Evolutionary conservation across 164 flowering plant species (phyloP).

Genomic region (Cinnamomum chago): DNA sequence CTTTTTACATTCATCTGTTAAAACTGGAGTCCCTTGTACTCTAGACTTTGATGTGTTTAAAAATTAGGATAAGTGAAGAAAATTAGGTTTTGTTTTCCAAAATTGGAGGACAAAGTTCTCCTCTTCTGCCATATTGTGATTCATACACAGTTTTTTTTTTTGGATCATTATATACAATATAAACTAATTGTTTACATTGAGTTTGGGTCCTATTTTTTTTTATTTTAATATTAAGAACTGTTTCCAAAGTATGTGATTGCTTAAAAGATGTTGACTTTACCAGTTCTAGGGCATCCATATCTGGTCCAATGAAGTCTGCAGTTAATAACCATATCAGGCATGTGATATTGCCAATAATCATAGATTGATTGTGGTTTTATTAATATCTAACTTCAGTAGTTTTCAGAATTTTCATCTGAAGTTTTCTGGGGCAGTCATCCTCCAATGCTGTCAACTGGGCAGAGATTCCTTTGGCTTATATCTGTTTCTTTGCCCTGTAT

Average conservation of each 20-base stretch:
- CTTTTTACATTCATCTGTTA: background rate
- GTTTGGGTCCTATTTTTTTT: background rate
- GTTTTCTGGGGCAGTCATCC: background rate
- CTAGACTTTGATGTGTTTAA: background rate
- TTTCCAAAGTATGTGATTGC: background rate
- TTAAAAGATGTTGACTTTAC: background rate
- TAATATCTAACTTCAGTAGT: background rate
- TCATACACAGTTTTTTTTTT: background rate
- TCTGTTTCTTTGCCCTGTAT: background rate
- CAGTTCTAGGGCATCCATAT: background rate
- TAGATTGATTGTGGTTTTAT: background rate
- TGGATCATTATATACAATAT: background rate
- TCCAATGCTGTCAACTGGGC: background rate
- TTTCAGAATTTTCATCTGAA: background rate
- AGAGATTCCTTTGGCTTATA: conserved; percentile 2
- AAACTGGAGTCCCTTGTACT: background rate
- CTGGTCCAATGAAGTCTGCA: background rate
- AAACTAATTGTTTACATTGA: background rate
- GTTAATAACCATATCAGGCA: background rate
- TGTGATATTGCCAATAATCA: background rate
- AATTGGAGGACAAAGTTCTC: background rate
- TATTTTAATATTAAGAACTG: background rate
- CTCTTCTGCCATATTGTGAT: background rate
- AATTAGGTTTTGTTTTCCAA: background rate
- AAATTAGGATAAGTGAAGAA: background rate